Conservation (phyloP, 768 basidiomycete genomes). For the Butyriboletus loyo region DNA sequence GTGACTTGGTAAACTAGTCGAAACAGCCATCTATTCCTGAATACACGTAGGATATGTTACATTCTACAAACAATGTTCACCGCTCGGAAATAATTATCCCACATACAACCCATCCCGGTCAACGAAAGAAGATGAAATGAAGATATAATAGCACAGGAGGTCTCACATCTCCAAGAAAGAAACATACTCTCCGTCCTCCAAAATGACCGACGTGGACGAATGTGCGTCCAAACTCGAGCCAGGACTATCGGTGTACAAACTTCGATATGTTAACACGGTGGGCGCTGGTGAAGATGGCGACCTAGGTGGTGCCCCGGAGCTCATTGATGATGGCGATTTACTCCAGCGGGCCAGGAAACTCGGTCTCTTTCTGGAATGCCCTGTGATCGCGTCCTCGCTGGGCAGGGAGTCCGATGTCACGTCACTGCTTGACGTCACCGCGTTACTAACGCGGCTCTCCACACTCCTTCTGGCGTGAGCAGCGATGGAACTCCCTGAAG, state of each 20-base stretch:
- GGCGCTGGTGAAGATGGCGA: neutral
- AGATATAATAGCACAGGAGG: neutral
- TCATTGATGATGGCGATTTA: neutral
- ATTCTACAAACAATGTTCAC: neutral
- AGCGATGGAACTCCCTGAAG: conserved; percentile 9
- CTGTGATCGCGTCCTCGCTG: neutral
- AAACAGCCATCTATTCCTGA: neutral
- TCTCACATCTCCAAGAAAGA: conserved; percentile 26
- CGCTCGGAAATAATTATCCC: neutral
- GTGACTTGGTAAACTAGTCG: neutral
- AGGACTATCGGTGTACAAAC: neutral
- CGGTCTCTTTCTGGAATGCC: neutral
- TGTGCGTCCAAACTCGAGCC: neutral
- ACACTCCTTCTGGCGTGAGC: neutral
- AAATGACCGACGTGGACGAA: conserved; percentile 1
- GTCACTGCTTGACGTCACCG: conserved; percentile 1
- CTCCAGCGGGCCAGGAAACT: conserved; percentile 3
- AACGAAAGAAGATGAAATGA: neutral
- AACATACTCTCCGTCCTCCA: conserved; percentile 20
- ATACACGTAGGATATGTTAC: neutral
- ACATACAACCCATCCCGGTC: neutral
- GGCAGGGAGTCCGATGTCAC: neutral
- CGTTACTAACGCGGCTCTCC: neutral
- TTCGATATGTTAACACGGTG: neutral
- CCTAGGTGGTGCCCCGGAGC: neutral